These are phyloP conservation scores for Moesziomyces sp. DNA, from an alignment of 1,284 basidiomycete species.

Conservation along the genomic window DNA sequence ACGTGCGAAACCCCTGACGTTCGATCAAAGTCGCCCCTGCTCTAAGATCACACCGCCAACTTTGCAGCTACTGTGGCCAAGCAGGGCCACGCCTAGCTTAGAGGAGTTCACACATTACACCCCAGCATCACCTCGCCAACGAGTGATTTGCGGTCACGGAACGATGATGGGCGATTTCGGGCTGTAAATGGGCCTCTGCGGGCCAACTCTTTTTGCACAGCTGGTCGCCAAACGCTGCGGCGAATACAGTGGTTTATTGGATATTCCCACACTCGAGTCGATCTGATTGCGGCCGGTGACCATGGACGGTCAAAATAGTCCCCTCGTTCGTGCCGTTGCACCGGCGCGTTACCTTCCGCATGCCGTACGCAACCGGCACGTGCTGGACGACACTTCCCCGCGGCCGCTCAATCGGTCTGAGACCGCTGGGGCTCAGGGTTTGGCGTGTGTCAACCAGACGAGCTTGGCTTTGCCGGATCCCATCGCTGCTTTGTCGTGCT, in stretches of 20 bases:
- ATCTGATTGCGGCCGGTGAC: slow-evolving; percentile 5
- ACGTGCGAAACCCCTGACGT: too few species aligned
- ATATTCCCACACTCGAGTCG: slow-evolving; percentile 21
- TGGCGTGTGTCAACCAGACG: background rate
- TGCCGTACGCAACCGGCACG: background rate
- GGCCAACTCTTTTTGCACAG: background rate
- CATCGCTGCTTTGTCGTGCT: background rate
- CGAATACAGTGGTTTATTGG: background rate
- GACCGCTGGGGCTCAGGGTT: background rate
- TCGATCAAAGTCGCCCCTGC: background rate
- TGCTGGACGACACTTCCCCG: background rate
- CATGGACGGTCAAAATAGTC: background rate
- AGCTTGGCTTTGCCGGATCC: background rate
- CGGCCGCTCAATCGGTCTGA: background rate
- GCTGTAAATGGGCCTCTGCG: too few species aligned
- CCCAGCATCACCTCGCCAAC: background rate
- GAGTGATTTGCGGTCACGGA: slow-evolving; percentile 1
- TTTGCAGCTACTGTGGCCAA: background rate
- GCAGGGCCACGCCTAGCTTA: too few species aligned
- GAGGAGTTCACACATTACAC: too few species aligned
- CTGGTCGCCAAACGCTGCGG: background rate
- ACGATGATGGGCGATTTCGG: background rate
- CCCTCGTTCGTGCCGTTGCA: slow-evolving; percentile 8
- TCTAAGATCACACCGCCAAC: background rate
- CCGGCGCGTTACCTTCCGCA: background rate